phyloP scores from a whole-genome alignment of 2,329 filamentous ascomycete genomes.

The Xylariaceae sp. region DNA sequence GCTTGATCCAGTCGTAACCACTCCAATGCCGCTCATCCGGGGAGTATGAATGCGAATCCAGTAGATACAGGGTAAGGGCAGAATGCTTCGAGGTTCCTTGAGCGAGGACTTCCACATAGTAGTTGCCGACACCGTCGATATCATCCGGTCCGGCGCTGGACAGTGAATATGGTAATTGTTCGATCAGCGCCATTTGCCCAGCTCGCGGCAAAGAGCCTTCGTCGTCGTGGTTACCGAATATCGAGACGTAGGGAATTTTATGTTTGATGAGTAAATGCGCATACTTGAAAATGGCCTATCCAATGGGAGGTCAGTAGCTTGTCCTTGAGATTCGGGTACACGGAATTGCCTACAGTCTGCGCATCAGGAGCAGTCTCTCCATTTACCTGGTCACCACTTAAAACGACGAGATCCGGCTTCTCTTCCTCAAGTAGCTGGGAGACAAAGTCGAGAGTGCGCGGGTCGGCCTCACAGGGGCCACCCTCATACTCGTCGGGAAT shows the following conservation, averaged over 20 bases:
- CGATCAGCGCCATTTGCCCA: slow-evolving; percentile 78
- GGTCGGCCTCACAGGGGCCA: slow-evolving; percentile 83
- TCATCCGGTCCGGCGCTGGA: slow-evolving; percentile 76
- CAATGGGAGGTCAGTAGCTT: slow-evolving; percentile 17
- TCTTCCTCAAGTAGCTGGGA: slow-evolving; percentile 80
- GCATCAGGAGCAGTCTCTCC: slow-evolving; percentile 88
- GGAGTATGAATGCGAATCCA: slow-evolving; percentile 89
- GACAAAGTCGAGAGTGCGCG: slow-evolving; percentile 85
- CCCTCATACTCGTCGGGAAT: slow-evolving; percentile 66
- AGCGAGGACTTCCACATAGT: slow-evolving; percentile 83
- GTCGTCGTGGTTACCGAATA: slow-evolving; percentile 97
- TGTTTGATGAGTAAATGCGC: slow-evolving; percentile 76
- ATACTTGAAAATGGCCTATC: slow-evolving; percentile 84
- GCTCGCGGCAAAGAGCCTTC: slow-evolving; percentile 73
- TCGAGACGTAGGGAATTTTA: slow-evolving; percentile 86
- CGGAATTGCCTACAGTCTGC: slow-evolving; percentile 57
- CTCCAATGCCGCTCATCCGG: slow-evolving; percentile 80
- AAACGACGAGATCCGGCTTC: slow-evolving; percentile 83
- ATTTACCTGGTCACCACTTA: slow-evolving; percentile 93
- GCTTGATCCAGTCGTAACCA: slow-evolving; percentile 98
- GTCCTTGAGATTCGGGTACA: background rate
- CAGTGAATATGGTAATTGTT: slow-evolving; percentile 82
- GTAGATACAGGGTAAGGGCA: slow-evolving; percentile 86
- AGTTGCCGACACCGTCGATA: slow-evolving; percentile 90
- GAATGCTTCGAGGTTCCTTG: slow-evolving; percentile 76